Evolutionary conservation across 208 protist species (phyloP).

Genomic region (Trypanosoma conorhini): DNA sequence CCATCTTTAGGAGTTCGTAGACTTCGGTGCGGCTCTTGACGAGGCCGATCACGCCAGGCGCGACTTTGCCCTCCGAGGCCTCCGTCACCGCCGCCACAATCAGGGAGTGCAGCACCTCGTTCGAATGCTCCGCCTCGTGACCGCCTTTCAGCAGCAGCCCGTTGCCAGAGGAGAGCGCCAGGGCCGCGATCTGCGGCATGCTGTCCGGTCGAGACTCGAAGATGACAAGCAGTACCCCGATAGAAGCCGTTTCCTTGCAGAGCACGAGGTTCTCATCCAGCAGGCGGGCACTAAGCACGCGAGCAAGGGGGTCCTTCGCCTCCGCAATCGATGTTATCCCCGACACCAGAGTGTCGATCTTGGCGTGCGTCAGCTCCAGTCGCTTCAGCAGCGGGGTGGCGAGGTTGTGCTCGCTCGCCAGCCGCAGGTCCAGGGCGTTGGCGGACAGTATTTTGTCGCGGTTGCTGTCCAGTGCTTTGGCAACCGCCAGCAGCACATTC

Average conservation of each 20-base stretch:
- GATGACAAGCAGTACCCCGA: conserved; percentile 94
- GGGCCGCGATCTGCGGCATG: conserved; percentile 77
- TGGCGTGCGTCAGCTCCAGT: conserved; percentile 59
- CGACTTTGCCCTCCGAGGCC: conserved; percentile 32
- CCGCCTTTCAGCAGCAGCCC: conserved; percentile 91
- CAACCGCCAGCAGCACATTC: conserved; percentile 54
- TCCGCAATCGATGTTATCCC: conserved; percentile 55
- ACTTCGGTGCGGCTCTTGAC: conserved; percentile 52
- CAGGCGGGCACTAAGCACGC: conserved; percentile 44
- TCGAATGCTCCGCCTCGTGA: conserved; percentile 67
- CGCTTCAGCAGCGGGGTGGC: conserved; percentile 47
- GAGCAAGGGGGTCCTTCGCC: conserved; percentile 52
- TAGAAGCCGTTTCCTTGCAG: conserved; percentile 72
- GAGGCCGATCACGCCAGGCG: conserved; percentile 51
- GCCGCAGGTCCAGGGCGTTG: conserved; percentile 71
- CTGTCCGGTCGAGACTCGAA: conserved; percentile 94
- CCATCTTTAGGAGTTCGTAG: conserved; percentile 46
- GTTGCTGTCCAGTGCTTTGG: conserved; percentile 44
- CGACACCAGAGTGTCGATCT: conserved; percentile 53
- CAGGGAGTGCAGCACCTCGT: conserved; percentile 50
- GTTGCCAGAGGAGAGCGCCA: conserved; percentile 86
- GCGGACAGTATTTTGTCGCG: conserved; percentile 54
- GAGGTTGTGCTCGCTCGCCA: conserved; percentile 39
- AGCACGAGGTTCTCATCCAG: conserved; percentile 80
- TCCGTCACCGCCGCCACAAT: conserved; percentile 49